Evolutionary conservation across 306 rosid species (phyloP).

Genomic region (Hippophae tibetana): DNA sequence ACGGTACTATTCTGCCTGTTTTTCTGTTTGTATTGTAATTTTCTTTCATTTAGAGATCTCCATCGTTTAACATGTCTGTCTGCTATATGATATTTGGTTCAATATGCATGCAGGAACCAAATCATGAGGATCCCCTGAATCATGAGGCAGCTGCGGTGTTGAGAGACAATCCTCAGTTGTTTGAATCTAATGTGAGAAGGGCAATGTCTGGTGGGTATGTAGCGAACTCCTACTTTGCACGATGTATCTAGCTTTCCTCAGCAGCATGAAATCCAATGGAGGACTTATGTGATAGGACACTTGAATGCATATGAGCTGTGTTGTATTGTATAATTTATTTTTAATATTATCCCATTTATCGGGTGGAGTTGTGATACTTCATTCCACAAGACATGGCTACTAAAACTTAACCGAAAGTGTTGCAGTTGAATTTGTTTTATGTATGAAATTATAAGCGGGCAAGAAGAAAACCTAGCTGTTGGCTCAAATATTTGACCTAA

Average conservation of each 20-base stretch:
- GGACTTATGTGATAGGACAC: constrained; percentile 20
- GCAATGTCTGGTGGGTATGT: constrained; percentile 94
- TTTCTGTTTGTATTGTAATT: too few relatives aligned
- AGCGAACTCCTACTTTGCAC: constrained; percentile 67
- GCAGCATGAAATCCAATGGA: constrained; percentile 20
- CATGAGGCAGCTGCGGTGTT: constrained; percentile 88
- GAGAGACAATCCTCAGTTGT: constrained; percentile 69
- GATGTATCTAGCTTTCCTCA: constrained; percentile 43
- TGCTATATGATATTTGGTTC: constrained; percentile 6
- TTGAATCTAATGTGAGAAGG: constrained; percentile 76
- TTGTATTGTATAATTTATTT: constrained; percentile 28
- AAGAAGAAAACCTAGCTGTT: too few relatives aligned
- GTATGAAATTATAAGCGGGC: too few relatives aligned
- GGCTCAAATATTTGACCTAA: too few relatives aligned
- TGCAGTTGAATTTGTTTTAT: not conserved
- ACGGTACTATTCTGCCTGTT: constrained; percentile 33
- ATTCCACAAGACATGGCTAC: constrained; percentile 22
- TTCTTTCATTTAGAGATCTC: not conserved
- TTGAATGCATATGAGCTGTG: constrained; percentile 25
- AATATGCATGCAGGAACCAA: constrained; percentile 58
- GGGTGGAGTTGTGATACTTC: constrained; percentile 19
- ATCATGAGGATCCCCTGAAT: constrained; percentile 85
- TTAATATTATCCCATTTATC: constrained; percentile 16
- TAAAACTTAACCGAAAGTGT: constrained; percentile 22
- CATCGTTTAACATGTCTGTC: not conserved